phyloP scores from a whole-genome alignment of 2,329 filamentous ascomycete species.

The Xylariaceae sp. region DNA sequence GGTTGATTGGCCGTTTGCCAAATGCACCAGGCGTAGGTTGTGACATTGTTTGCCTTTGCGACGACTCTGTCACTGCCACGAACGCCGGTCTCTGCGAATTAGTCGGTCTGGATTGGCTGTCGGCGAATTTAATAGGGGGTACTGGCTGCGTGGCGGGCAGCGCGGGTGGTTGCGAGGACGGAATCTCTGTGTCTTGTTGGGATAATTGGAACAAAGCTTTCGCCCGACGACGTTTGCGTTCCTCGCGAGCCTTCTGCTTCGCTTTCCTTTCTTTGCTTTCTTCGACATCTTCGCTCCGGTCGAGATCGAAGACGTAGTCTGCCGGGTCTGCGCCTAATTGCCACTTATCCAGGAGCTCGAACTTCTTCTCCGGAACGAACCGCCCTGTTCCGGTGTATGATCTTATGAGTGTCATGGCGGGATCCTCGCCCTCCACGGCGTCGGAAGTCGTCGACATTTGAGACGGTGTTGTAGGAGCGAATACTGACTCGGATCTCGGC shows the following conservation, averaged over 20 bases:
- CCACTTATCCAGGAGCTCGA: slow-evolving; percentile 30
- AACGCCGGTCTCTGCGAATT: slow-evolving; percentile 22
- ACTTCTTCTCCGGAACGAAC: slow-evolving; percentile 23
- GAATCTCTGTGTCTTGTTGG: slow-evolving; percentile 23
- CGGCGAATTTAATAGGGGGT: slow-evolving; percentile 23
- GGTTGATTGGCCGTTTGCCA: slow-evolving; percentile 30
- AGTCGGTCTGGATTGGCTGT: slow-evolving; percentile 24
- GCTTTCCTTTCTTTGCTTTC: slow-evolving; percentile 24
- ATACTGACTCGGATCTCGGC: slow-evolving; percentile 20
- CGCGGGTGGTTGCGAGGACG: slow-evolving; percentile 27
- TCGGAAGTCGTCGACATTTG: slow-evolving; percentile 15
- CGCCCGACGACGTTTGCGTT: slow-evolving; percentile 30
- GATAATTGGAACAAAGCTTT: slow-evolving; percentile 28
- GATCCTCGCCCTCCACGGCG: slow-evolving; percentile 23
- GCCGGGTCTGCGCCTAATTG: slow-evolving; percentile 23
- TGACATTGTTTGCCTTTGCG: slow-evolving; percentile 21
- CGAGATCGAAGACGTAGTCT: slow-evolving; percentile 30
- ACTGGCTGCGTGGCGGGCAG: slow-evolving; percentile 29
- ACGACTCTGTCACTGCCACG: background rate
- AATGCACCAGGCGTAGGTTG: slow-evolving; percentile 31
- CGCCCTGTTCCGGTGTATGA: slow-evolving; percentile 30
- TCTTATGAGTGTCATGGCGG: slow-evolving; percentile 28
- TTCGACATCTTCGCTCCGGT: slow-evolving; percentile 26
- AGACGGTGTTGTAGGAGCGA: slow-evolving; percentile 16
- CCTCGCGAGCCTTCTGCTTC: slow-evolving; percentile 26